These are phyloP conservation scores for Quercus lobata DNA, from an alignment of 331 rosid species.

Conservation along the genomic window DNA sequence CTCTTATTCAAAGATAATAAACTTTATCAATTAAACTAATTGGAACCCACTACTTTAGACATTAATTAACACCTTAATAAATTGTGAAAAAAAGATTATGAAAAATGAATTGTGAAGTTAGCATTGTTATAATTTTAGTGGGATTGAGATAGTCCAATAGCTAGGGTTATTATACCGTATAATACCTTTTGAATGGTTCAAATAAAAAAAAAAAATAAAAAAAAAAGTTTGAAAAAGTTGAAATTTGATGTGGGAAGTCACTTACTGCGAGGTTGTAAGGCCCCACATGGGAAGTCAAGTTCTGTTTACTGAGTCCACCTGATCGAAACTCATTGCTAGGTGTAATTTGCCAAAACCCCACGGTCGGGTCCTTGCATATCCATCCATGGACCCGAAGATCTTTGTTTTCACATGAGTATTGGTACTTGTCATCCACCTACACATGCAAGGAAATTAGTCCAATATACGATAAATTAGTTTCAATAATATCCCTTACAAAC, in stretches of 20 bases:
- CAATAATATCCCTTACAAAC: neutral
- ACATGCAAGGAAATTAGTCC: neutral
- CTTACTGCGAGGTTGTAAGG: conserved; percentile 59
- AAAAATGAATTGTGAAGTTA: too few species aligned
- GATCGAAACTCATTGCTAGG: conserved; percentile 69
- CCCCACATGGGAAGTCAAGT: conserved; percentile 69
- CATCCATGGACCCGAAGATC: conserved; percentile 66
- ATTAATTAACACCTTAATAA: too few species aligned
- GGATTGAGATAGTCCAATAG: too few species aligned
- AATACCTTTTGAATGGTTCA: too few species aligned
- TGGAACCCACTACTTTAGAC: too few species aligned
- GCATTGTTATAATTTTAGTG: too few species aligned
- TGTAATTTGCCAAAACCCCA: conserved; percentile 75
- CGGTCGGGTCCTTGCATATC: conserved; percentile 38
- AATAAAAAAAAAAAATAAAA: too few species aligned
- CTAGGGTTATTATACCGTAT: too few species aligned
- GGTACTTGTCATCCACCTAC: conserved; percentile 75
- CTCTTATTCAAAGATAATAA: too few species aligned
- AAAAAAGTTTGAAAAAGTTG: too few species aligned
- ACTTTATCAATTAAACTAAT: too few species aligned
- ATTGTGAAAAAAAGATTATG: too few species aligned
- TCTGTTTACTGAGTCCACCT: conserved; percentile 76
- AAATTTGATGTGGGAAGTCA: neutral
- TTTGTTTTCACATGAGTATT: conserved; percentile 53
- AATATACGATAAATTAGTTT: neutral